Evolutionary conservation across 176 grass and related monocot species (phyloP).

Genomic region (Cenchrus americanus): DNA sequence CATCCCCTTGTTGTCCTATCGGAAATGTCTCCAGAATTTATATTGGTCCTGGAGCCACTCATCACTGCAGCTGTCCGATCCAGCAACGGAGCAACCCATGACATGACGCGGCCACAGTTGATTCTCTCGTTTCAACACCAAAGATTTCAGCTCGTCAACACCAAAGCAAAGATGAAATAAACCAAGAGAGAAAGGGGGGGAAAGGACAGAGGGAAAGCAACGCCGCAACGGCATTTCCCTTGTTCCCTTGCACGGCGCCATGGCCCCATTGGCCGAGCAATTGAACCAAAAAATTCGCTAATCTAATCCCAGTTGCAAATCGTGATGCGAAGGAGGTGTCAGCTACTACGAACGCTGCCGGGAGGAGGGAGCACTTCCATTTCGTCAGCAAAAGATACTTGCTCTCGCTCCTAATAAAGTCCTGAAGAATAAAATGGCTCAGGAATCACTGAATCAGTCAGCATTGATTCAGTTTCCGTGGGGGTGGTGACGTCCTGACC

Average conservation of each 20-base stretch:
- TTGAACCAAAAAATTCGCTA: neutral
- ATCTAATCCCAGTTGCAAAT: neutral
- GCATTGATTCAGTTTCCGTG: neutral
- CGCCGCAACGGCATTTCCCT: constrained; percentile 1
- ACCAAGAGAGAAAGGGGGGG: too few species aligned
- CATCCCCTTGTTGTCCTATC: neutral
- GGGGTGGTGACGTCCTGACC: constrained; percentile 1
- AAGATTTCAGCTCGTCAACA: neutral
- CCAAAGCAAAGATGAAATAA: neutral
- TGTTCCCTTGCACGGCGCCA: constrained; percentile 37
- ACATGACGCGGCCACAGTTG: neutral
- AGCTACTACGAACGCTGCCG: neutral
- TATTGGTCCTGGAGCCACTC: neutral
- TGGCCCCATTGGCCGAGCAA: constrained; percentile 30
- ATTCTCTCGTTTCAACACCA: neutral
- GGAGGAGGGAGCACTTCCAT: neutral
- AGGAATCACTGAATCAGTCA: neutral
- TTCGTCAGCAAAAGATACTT: neutral
- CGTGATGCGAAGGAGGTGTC: neutral
- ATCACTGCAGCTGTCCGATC: neutral
- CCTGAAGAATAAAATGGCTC: neutral
- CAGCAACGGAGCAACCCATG: too few species aligned
- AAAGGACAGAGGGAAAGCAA: neutral
- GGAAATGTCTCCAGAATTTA: neutral
- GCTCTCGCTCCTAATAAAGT: too few species aligned